Conservation (phyloP, 768 basidiomycete species). For the Naematelia encephala region DNA sequence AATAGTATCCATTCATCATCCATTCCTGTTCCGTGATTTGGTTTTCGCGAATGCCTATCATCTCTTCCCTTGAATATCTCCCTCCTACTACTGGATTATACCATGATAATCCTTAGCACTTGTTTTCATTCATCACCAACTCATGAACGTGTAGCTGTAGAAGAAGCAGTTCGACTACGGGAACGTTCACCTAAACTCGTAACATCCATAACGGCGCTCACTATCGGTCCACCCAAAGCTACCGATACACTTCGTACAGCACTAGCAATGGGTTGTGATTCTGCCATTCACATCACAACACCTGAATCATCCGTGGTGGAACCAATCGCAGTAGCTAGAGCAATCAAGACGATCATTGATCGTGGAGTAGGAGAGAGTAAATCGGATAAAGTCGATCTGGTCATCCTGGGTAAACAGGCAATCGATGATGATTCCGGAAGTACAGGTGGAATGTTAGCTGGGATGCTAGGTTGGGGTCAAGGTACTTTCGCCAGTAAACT, state of each 20-base stretch:
- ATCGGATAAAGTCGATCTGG: conserved; percentile 65
- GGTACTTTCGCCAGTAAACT: conserved; percentile 88
- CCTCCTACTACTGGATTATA: too few relatives aligned
- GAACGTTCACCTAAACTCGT: conserved; percentile 60
- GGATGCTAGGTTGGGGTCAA: conserved; percentile 85
- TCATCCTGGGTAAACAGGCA: conserved; percentile 96
- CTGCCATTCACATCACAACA: conserved; percentile 82
- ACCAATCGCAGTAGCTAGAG: conserved; percentile 85
- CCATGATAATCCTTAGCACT: too few relatives aligned
- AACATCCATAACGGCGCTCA: conserved; percentile 82
- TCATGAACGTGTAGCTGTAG: too few relatives aligned
- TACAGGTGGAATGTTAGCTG: conserved; percentile 97
- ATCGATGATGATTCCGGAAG: conserved; percentile 96
- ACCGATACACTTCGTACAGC: conserved; percentile 89
- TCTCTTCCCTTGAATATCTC: too few relatives aligned
- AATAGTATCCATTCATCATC: too few relatives aligned
- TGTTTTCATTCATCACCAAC: too few relatives aligned
- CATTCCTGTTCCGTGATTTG: too few relatives aligned
- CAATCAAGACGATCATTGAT: conserved; percentile 71
- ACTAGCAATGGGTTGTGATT: conserved; percentile 96
- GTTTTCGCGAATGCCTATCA: too few relatives aligned
- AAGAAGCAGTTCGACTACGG: conserved; percentile 93
- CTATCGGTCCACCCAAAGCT: conserved; percentile 90
- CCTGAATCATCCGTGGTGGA: conserved; percentile 72
- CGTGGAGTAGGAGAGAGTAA: conserved; percentile 53